phyloP scores from a whole-genome alignment of 164 flowering plant species.

The Vitis labrusca region DNA sequence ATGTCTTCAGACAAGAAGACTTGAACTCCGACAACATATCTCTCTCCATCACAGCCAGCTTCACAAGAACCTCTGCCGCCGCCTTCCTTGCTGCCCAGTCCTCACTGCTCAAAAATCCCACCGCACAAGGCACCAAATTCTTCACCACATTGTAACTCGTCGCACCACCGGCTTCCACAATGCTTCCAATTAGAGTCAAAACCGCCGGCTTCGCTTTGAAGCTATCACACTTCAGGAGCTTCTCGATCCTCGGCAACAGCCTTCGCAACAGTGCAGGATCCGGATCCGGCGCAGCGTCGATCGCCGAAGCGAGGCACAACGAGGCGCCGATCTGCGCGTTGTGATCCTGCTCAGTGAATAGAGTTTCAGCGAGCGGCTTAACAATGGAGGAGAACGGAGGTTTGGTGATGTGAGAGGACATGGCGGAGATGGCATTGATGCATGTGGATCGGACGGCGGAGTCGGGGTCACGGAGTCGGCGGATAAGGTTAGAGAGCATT shows the following conservation, averaged over 20 bases:
- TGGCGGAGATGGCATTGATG: conserved; percentile 38
- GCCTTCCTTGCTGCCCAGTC: conserved; percentile 95
- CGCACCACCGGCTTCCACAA: conserved; percentile 51
- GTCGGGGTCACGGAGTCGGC: conserved; percentile 78
- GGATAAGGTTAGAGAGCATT: conserved; percentile 50
- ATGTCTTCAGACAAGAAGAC: conserved; percentile 43
- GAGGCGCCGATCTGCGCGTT: conserved; percentile 76
- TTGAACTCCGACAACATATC: conserved; percentile 55
- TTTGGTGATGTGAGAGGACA: conserved; percentile 45
- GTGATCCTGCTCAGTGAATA: conserved; percentile 69
- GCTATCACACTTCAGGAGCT: conserved; percentile 51
- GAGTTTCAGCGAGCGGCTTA: conserved; percentile 64
- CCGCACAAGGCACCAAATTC: conserved; percentile 44
- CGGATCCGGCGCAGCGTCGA: conserved; percentile 60
- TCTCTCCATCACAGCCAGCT: conserved; percentile 67
- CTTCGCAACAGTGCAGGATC: conserved; percentile 50
- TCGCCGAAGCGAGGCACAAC: conserved; percentile 67
- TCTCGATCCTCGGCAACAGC: conserved; percentile 60
- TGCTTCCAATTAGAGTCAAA: conserved; percentile 60
- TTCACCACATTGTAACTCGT: conserved; percentile 28
- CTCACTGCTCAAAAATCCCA: conserved; percentile 62
- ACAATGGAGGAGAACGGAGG: conserved; percentile 48
- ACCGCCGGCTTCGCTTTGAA: conserved; percentile 79
- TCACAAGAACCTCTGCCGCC: conserved; percentile 66
- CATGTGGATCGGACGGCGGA: conserved; percentile 70